Evolutionary conservation across 2,329 filamentous ascomycete species (phyloP).

Genomic region (Myriosclerotinia curreyana): DNA sequence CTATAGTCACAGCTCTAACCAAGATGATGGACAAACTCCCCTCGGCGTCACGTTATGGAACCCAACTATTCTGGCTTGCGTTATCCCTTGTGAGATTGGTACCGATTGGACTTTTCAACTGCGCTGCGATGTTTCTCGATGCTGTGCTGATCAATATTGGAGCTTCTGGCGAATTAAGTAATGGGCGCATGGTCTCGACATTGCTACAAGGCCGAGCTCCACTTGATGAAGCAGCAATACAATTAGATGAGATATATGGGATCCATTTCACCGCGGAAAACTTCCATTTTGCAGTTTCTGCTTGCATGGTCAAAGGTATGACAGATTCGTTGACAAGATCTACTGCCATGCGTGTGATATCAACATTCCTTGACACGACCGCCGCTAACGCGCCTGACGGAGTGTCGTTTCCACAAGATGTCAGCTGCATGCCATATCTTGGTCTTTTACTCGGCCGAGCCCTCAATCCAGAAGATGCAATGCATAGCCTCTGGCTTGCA

Average conservation of each 20-base stretch:
- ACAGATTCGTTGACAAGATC: slow-evolving; percentile 59
- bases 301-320: slow-evolving; percentile 61
- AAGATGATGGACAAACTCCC: slow-evolving; percentile 71
- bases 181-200: slow-evolving; percentile 56
- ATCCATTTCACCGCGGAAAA: slow-evolving; percentile 62
- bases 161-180: slow-evolving; percentile 57
- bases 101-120: slow-evolving; percentile 61
- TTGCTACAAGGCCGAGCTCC: slow-evolving; percentile 59
- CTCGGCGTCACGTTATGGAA: slow-evolving; percentile 62
- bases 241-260: slow-evolving; percentile 63
- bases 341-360: slow-evolving; percentile 58
- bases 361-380: slow-evolving; percentile 57
- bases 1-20: slow-evolving; percentile 63
- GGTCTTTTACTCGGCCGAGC: slow-evolving; percentile 57
- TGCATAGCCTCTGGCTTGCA: slow-evolving; percentile 60
- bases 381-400: slow-evolving; percentile 37
- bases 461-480: slow-evolving; percentile 56
- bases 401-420: slow-evolving; percentile 34
- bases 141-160: slow-evolving; percentile 63
- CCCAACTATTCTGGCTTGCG: slow-evolving; percentile 69
- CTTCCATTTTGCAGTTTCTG: slow-evolving; percentile 66
- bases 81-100: slow-evolving; percentile 64
- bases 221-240: slow-evolving; percentile 59
- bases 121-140: slow-evolving; percentile 62
- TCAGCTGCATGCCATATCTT: slow-evolving; percentile 52